Evolutionary conservation across 106 monocot species (phyloP).

Genomic region (Phalaenopsis aphrodite): DNA sequence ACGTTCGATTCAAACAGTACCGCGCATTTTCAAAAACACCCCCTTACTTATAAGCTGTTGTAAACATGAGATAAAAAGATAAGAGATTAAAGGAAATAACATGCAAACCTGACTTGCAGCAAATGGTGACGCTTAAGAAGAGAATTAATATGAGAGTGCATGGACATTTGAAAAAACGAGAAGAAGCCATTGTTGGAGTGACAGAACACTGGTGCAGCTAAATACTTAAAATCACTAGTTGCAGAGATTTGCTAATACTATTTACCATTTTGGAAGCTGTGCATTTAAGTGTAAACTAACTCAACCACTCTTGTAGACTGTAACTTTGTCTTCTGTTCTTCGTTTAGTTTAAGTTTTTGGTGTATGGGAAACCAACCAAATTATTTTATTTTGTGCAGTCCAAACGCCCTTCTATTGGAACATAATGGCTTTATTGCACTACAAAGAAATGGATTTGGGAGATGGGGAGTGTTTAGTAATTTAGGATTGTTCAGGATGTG

Average conservation of each 20-base stretch:
- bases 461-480: not conserved
- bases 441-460: not conserved
- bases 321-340: not conserved
- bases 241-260: not conserved
- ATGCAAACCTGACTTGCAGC: conserved; percentile 32
- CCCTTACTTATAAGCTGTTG: not conserved
- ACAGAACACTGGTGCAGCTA: not conserved
- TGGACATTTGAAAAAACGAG: not conserved
- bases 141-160: conserved; percentile 7
- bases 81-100: not conserved
- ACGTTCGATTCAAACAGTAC: too few species aligned
- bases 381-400: not conserved
- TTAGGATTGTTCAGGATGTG: not conserved
- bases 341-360: not conserved
- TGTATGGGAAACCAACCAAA: not conserved
- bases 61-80: not conserved
- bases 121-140: conserved; percentile 12
- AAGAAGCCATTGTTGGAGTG: conserved; percentile 23
- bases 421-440: not conserved
- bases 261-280: not conserved
- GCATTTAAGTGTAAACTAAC: too few species aligned
- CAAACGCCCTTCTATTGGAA: not conserved
- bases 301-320: not conserved
- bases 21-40: too few species aligned
- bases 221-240: not conserved